Percentiles rank a stretch among this genome's conserved stretches.
phyloP scores from a whole-genome alignment of 306 rosid genomes.

The Inga laurina region DNA sequence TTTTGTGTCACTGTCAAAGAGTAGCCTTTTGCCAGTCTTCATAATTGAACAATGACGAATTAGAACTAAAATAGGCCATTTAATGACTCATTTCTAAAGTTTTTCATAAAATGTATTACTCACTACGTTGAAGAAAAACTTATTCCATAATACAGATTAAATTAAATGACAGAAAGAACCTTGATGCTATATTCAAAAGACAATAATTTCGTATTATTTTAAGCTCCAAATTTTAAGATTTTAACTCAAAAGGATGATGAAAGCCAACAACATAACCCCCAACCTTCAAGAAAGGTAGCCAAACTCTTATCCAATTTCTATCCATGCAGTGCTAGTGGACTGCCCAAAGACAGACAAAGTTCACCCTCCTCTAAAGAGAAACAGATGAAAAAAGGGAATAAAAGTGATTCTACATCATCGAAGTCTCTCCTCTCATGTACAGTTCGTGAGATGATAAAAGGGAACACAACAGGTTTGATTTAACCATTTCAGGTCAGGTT shows the following conservation, averaged over 20 bases:
- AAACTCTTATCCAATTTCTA: constrained; percentile 3
- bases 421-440: constrained; percentile 1
- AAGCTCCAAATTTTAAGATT: background rate
- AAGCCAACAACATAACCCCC: background rate
- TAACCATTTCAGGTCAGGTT: constrained; percentile 20
- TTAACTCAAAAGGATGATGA: background rate
- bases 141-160: background rate
- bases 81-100: background rate
- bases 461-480: background rate
- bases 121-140: background rate
- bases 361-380: constrained; percentile 7
- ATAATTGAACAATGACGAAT: background rate
- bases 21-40: constrained; percentile 4
- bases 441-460: constrained; percentile 7
- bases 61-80: background rate
- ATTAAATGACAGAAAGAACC: background rate
- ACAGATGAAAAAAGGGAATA: background rate
- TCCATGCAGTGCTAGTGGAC: background rate
- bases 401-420: background rate
- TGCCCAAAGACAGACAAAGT: background rate
- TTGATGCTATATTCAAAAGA: background rate
- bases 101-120: background rate
- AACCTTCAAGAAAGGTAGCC: background rate
- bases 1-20: background rate
- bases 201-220: background rate